Percentiles rank a stretch among this genome's conserved stretches.
These are phyloP conservation scores for Geoglossum cookeanum DNA, from an alignment of 2,329 filamentous ascomycete genomes.

Conservation along the genomic window DNA sequence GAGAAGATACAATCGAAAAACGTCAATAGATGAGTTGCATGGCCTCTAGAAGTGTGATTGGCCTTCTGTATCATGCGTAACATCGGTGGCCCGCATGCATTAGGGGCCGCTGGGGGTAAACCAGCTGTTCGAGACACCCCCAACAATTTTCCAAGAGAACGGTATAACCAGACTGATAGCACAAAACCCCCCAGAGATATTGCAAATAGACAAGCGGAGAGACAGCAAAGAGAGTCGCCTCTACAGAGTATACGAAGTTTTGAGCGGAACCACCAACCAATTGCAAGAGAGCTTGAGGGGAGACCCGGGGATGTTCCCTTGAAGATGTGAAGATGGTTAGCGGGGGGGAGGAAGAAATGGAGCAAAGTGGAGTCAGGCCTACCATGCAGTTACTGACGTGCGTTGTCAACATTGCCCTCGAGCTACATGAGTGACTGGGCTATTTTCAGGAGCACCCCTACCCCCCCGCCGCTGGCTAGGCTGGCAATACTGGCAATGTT, in stretches of 20 bases:
- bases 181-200: not conserved
- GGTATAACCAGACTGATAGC: not conserved
- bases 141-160: not conserved
- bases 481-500: slow-evolving; percentile 10
- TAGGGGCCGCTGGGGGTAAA: not conserved
- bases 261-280: too few relatives aligned
- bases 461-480: slow-evolving; percentile 24
- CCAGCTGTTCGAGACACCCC: not conserved
- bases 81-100: not conserved
- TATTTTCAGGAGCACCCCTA: slow-evolving; percentile 29
- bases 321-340: not conserved
- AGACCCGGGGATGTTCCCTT: too few relatives aligned
- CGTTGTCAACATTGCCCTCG: too few relatives aligned
- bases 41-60: not conserved
- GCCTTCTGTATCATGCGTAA: not conserved
- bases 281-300: too few relatives aligned
- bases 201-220: not conserved
- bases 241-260: too few relatives aligned
- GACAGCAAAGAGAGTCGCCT: too few relatives aligned
- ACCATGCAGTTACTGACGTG: too few relatives aligned
- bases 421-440: slow-evolving; percentile 19
- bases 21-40: not conserved
- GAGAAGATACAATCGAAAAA: not conserved
- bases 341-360: not conserved
- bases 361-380: not conserved